Evolutionary conservation across 257 asterid genomes (phyloP), one percentile per base, ranked within the genome.

Genomic region (Solanum ossicruentum): DNA sequence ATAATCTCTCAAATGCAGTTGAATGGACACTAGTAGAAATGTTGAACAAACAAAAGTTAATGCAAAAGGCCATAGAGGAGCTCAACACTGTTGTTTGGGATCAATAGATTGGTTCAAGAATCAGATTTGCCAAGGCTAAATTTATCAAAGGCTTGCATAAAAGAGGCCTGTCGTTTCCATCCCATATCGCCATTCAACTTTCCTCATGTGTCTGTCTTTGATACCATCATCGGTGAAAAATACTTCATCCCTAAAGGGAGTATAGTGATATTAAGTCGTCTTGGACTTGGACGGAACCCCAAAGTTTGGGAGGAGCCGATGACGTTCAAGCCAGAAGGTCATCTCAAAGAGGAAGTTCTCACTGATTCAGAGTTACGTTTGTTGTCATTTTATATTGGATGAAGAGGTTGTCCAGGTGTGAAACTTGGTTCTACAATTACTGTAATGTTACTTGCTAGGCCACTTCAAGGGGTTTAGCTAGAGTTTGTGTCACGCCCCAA

Each of bases 201-300:
- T n/a, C 89, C 92, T 5, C 91, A 88, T 21, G 83, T 61, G 1
- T 85, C 90, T 9, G 21, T 73, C 0, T 7, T 18, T 28, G 90
- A 88, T 17, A 12, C 87, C 0, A 18, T 75, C 9, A 84, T 90
- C 1, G 85, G 85, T 20, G 89, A 89, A 61, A 61, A 61, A 61
- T 87, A 90, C 52, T 77, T 88, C 51, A 87, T 90, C 21, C 91
- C 90, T 0, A 87, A 82, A n/a, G 89, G 91, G 39, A 90, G 91
- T 18, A 78, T 85, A 2, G 88, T 90, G 67, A 0, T 90, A 13
- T 20, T 88, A 6, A 84, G 90, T 26, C 91, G 89, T 1, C 83
- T 39, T 5, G 90, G 90, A 3, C 83, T 90, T 23, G 92, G 91
- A 13, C 83, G 89, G 4, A 90, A 90, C 17, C 89, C 88, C 15